Conservation (phyloP, 2,329 filamentous ascomycete species). For the Pseudogymnoascus sp. region DNA sequence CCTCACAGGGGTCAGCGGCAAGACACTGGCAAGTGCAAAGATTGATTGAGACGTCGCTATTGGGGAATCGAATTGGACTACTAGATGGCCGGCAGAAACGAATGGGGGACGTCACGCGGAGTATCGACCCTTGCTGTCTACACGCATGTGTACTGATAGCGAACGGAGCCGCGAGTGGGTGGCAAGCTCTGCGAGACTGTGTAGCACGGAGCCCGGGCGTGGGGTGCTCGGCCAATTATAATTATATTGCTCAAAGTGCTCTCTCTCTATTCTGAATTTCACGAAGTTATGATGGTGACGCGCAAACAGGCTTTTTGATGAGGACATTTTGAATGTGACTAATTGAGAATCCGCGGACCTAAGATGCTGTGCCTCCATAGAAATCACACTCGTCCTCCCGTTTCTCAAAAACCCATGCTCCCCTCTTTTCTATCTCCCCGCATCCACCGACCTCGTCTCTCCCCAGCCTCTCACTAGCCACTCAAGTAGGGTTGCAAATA, state of each 20-base stretch:
- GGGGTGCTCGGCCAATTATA: neutral
- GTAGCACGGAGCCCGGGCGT: neutral
- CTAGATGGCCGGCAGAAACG: neutral
- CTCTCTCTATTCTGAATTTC: neutral
- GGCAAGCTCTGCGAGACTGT: neutral
- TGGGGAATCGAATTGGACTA: neutral
- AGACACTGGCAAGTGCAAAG: constrained; percentile 63
- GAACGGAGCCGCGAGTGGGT: neutral
- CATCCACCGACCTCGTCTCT: neutral
- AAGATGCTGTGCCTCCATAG: neutral
- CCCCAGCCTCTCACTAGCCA: neutral
- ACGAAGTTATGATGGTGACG: neutral
- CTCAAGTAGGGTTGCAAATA: neutral
- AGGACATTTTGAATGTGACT: neutral
- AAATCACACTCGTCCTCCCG: neutral
- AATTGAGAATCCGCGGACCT: neutral
- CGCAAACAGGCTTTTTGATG: neutral
- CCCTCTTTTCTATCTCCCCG: neutral
- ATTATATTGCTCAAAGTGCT: neutral
- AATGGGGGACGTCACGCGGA: neutral
- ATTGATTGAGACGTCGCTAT: constrained; percentile 44
- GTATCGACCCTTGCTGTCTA: neutral
- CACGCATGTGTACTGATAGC: neutral
- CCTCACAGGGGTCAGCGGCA: constrained; percentile 59
- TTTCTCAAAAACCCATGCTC: no score